Conservation (phyloP, 257 asterid species). For the Coffea canephora region DNA sequence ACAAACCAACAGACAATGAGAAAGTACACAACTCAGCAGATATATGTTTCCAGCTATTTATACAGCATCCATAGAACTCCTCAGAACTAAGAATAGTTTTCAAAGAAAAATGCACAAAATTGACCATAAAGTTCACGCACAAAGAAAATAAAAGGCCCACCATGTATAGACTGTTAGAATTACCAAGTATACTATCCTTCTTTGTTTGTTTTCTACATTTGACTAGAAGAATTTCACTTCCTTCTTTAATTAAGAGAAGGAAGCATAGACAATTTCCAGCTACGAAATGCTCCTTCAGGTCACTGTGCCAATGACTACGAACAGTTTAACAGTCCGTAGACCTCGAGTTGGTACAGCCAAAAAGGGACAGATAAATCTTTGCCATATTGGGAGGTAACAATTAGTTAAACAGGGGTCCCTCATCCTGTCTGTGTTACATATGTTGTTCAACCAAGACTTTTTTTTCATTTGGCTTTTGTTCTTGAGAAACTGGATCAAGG, state of each 20-base stretch:
- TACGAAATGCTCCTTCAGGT: not conserved
- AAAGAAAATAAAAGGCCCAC: not conserved
- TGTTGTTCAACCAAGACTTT: not conserved
- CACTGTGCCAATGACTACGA: not conserved
- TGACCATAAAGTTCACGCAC: not conserved
- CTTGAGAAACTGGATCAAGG: not conserved
- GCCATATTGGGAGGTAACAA: not conserved
- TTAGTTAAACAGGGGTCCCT: not conserved
- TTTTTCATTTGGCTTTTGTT: not conserved
- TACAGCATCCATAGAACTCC: not conserved
- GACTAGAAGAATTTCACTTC: not conserved
- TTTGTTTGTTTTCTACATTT: not conserved
- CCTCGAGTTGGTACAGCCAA: not conserved
- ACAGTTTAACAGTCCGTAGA: not conserved
- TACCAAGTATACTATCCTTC: not conserved
- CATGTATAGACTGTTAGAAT: not conserved
- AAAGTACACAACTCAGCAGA: constrained; percentile 6
- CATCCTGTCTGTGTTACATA: not conserved
- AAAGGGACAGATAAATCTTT: not conserved
- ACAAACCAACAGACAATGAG: constrained; percentile 23
- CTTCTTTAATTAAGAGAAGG: not conserved
- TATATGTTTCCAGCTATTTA: not conserved
- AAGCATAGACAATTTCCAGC: not conserved
- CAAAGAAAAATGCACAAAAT: not conserved
- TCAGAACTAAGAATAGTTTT: not conserved